These are phyloP conservation scores for Oxyria digyna DNA, from an alignment of 148 eudicot species.

Conservation along the genomic window DNA sequence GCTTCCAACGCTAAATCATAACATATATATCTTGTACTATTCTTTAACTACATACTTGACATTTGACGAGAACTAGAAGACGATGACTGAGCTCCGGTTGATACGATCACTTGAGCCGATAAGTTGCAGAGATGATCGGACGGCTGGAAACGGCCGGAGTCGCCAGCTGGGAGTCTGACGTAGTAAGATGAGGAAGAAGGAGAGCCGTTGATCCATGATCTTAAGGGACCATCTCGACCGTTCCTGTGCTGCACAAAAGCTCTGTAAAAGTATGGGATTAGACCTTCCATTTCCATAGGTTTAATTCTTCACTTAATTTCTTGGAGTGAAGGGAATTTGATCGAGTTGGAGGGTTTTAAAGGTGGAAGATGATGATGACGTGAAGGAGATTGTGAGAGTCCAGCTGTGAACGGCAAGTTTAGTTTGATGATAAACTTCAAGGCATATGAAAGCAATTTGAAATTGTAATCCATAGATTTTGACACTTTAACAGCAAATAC, in stretches of 20 bases:
- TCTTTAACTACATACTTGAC: no score
- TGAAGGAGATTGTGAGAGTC: not conserved
- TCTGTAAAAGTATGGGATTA: slow-evolving; percentile 59
- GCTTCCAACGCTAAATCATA: no score
- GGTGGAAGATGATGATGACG: not conserved
- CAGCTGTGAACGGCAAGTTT: not conserved
- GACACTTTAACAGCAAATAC: no score
- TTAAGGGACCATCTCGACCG: slow-evolving; percentile 18
- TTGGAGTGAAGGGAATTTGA: not conserved
- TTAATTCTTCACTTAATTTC: no score
- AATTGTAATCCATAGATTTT: no score
- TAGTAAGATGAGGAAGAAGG: slow-evolving; percentile 23
- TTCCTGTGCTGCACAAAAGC: slow-evolving; percentile 48
- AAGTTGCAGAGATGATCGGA: not conserved
- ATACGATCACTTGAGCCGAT: no score
- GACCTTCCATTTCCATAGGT: slow-evolving; percentile 63
- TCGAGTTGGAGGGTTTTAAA: not conserved
- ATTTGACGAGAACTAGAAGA: slow-evolving; percentile 11
- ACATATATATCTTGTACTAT: no score
- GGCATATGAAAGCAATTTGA: not conserved
- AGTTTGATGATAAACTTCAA: not conserved
- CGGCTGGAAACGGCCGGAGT: slow-evolving; percentile 36
- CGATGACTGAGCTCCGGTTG: not conserved
- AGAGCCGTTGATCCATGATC: slow-evolving; percentile 22
- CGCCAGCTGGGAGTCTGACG: slow-evolving; percentile 27